Percentiles rank a stretch among this genome's conserved stretches.
These are phyloP conservation scores for Rhytidhysteron rufulum DNA, from an alignment of 2,329 filamentous ascomycete genomes.

Conservation along the genomic window DNA sequence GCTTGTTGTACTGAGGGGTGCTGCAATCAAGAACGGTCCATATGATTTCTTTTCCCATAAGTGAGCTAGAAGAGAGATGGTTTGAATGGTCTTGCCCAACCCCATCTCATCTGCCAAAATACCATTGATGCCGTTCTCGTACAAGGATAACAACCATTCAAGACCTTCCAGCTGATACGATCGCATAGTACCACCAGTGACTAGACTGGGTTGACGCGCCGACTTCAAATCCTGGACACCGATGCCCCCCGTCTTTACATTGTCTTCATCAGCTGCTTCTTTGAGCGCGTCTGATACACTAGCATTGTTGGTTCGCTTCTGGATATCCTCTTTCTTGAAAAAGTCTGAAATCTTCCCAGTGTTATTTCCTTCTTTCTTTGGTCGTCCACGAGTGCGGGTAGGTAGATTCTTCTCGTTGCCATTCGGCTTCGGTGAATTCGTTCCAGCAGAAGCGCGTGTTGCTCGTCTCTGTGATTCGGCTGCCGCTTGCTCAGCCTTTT, in stretches of 20 bases:
- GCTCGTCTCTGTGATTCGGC: conserved; percentile 44
- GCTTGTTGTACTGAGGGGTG: conserved; percentile 83
- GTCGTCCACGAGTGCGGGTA: conserved; percentile 32
- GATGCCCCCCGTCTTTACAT: conserved; percentile 57
- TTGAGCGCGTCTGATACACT: conserved; percentile 56
- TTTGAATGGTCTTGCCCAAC: conserved; percentile 86
- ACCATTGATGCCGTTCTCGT: conserved; percentile 87
- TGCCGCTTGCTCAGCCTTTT: conserved; percentile 45
- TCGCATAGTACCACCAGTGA: conserved; percentile 85
- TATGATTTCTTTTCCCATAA: conserved; percentile 82
- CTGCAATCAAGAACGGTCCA: conserved; percentile 86
- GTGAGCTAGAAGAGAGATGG: conserved; percentile 81
- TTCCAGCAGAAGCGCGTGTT: conserved; percentile 33
- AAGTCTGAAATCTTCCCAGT: conserved; percentile 53
- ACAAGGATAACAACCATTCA: conserved; percentile 81
- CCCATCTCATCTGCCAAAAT: conserved; percentile 96
- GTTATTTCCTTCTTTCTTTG: conserved; percentile 34
- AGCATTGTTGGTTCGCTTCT: conserved; percentile 50
- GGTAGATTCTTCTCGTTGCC: conserved; percentile 15
- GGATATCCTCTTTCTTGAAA: conserved; percentile 57
- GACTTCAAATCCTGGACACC: conserved; percentile 69
- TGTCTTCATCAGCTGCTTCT: conserved; percentile 55
- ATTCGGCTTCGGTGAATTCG: conserved; percentile 13
- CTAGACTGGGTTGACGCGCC: conserved; percentile 78
- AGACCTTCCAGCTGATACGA: conserved; percentile 92